Evolutionary conservation across 352 stramenopile species (phyloP).

Genomic region (Pythium angustatum): DNA sequence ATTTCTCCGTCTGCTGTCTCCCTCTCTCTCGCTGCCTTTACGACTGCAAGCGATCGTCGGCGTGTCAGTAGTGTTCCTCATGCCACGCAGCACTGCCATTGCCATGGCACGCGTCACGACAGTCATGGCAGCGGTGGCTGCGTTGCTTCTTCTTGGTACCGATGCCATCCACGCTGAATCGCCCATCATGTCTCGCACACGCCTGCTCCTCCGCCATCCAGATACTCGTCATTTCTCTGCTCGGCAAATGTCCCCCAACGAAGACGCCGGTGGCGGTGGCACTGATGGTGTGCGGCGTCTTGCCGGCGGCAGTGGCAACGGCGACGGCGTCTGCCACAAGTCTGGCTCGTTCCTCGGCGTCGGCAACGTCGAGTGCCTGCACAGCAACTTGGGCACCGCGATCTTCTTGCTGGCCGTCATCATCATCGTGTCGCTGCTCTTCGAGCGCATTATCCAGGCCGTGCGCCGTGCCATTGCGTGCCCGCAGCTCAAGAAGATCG

Average conservation of each 20-base stretch:
- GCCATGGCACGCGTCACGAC: too few relatives aligned
- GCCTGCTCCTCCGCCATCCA: too few relatives aligned
- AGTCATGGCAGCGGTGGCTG: too few relatives aligned
- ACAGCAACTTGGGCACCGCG: conserved; percentile 68
- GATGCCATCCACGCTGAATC: neutral
- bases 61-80: too few relatives aligned
- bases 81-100: too few relatives aligned
- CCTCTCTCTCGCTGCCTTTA: too few relatives aligned
- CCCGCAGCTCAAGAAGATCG: conserved; percentile 79
- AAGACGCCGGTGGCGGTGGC: neutral
- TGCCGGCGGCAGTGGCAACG: too few relatives aligned
- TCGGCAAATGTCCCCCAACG: too few relatives aligned
- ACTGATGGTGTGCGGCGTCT: conserved; percentile 8
- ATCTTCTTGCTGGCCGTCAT: conserved; percentile 82
- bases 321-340: conserved; percentile 40
- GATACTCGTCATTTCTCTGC: too few relatives aligned
- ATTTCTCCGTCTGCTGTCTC: neutral
- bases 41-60: too few relatives aligned
- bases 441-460: conserved; percentile 56
- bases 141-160: neutral
- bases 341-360: conserved; percentile 75
- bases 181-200: too few relatives aligned
- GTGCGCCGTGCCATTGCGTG: conserved; percentile 63
- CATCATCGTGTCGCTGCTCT: conserved; percentile 64
- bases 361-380: conserved; percentile 75